Evolutionary conservation across 352 stramenopile genomes (phyloP).

Genomic region (Pythium phragmiticola): DNA sequence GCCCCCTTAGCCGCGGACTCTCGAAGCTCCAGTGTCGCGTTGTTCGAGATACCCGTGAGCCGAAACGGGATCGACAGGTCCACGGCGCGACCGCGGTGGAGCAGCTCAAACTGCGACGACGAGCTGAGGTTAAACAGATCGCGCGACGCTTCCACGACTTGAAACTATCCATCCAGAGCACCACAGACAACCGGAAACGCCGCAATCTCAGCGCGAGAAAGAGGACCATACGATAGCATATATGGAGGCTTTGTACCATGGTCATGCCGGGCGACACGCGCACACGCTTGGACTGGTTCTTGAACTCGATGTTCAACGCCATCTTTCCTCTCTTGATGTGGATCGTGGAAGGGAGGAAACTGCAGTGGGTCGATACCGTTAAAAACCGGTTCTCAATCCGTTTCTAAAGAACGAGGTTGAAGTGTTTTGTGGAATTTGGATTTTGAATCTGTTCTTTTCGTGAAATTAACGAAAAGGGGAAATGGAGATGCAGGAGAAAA

Average conservation of each 20-base stretch:
- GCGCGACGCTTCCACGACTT: constrained; percentile 65
- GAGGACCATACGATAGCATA: neutral
- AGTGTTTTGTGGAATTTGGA: constrained; percentile 5
- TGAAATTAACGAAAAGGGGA: neutral
- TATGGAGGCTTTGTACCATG: constrained; percentile 45
- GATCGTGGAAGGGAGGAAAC: constrained; percentile 5
- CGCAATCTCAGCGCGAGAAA: neutral
- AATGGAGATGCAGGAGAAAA: neutral
- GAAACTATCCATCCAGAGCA: constrained; percentile 42
- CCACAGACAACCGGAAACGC: neutral
- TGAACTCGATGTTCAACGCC: constrained; percentile 75
- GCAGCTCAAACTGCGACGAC: constrained; percentile 50
- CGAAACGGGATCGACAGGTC: constrained; percentile 85
- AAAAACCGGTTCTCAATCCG: neutral
- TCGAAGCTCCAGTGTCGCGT: constrained; percentile 69
- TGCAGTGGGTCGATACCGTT: neutral
- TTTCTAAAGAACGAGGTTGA: neutral
- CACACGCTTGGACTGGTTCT: constrained; percentile 71
- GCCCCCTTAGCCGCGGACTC: constrained; percentile 26
- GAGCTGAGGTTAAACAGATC: constrained; percentile 51
- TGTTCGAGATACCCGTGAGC: constrained; percentile 84
- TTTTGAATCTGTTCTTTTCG: neutral
- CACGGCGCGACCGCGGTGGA: constrained; percentile 60
- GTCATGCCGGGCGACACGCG: constrained; percentile 68
- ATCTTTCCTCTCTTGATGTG: constrained; percentile 24